Conservation (phyloP, 2,329 filamentous ascomycete genomes). For the Aspergillus udagawae region DNA sequence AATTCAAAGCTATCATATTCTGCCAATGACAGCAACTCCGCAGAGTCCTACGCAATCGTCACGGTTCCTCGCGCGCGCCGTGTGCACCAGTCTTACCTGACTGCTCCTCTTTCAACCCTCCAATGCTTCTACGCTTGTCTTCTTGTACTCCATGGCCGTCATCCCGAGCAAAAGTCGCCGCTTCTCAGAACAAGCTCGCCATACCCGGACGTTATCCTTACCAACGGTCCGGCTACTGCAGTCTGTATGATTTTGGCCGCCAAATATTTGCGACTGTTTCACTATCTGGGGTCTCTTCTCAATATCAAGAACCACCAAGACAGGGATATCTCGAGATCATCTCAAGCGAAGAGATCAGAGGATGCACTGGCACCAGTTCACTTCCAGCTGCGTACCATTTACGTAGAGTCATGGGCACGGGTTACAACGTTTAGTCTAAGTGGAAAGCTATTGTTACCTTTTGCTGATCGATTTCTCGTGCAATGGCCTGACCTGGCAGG, state of each 20-base stretch:
- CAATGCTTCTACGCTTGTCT: constrained; percentile 62
- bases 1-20: constrained; percentile 4
- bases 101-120: constrained; percentile 66
- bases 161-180: constrained; percentile 29
- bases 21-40: constrained; percentile 2
- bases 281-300: constrained; percentile 19
- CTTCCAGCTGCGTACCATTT: constrained; percentile 68
- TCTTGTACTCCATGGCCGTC: constrained; percentile 47
- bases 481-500: constrained; percentile 68
- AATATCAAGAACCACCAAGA: constrained; percentile 8
- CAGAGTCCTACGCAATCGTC: constrained; percentile 56
- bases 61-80: constrained; percentile 70
- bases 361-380: constrained; percentile 27
- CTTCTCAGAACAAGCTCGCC: constrained; percentile 22
- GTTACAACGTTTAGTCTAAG: constrained; percentile 79
- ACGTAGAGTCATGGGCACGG: constrained; percentile 89
- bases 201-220: constrained; percentile 73
- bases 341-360: neutral
- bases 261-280: constrained; percentile 52
- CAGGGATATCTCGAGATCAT: neutral
- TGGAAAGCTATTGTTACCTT: constrained; percentile 66
- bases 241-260: constrained; percentile 67
- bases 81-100: constrained; percentile 76
- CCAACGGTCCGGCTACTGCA: constrained; percentile 84
- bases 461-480: constrained; percentile 76